Evolutionary conservation across 2,329 filamentous ascomycete species (phyloP).

Genomic region (Pseudogymnoascus destructans): DNA sequence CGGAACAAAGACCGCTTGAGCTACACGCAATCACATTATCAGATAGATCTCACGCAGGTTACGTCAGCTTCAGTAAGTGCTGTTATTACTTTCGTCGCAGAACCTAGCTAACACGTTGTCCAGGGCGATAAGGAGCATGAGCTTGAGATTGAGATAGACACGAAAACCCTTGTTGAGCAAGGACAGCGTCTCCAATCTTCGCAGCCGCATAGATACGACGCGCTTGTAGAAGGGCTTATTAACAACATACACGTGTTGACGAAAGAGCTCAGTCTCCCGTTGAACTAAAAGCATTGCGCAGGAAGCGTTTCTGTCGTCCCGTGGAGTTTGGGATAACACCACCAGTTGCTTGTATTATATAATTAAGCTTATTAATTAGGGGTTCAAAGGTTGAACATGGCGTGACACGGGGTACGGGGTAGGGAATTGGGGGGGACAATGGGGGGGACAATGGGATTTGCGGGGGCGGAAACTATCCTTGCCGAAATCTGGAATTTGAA

Average conservation of each 20-base stretch:
- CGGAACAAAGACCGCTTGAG: constrained; percentile 83
- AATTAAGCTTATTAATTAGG: constrained; percentile 5
- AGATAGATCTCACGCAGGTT: constrained; percentile 89
- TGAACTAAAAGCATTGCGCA: background rate
- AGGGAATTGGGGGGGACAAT: background rate
- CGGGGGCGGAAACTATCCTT: background rate
- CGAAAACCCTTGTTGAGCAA: constrained; percentile 50
- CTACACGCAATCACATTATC: constrained; percentile 77
- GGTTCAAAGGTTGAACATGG: background rate
- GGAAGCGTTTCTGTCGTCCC: background rate
- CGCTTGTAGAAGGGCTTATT: constrained; percentile 59
- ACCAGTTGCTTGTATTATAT: constrained; percentile 2
- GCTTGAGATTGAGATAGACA: constrained; percentile 65
- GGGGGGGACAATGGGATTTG: background rate
- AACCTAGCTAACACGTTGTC: constrained; percentile 7
- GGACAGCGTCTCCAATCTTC: constrained; percentile 41
- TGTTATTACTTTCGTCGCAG: background rate
- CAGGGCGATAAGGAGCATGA: constrained; percentile 55
- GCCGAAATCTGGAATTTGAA: background rate
- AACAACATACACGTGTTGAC: constrained; percentile 43
- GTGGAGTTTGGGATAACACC: background rate
- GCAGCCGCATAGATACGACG: constrained; percentile 46
- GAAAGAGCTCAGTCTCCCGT: constrained; percentile 1
- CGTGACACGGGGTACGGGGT: background rate
- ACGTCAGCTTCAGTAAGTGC: constrained; percentile 31